A percentile compares a stretch with the other conserved stretches of the same genome.
Conservation (phyloP, 352 stramenopile species). For the Phytophthora capsici region DNA sequence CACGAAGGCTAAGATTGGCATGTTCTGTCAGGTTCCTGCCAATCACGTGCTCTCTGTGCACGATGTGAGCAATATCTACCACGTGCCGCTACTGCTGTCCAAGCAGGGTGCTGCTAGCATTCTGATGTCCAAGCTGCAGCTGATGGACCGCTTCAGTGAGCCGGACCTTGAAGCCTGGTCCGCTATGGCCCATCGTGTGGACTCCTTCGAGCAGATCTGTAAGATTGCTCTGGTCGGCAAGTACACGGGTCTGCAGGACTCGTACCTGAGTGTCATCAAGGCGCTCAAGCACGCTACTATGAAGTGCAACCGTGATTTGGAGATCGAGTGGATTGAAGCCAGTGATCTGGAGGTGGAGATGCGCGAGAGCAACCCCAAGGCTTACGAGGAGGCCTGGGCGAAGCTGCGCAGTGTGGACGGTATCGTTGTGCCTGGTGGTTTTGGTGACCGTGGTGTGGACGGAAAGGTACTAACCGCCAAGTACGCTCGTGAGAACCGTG, state of each 20-base stretch:
- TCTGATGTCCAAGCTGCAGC: constrained; percentile 93
- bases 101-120: constrained; percentile 96
- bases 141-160: constrained; percentile 89
- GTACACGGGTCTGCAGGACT: constrained; percentile 99
- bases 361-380: constrained; percentile 71
- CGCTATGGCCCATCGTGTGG: constrained; percentile 94
- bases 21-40: constrained; percentile 98
- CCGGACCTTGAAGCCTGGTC: constrained; percentile 83
- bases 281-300: constrained; percentile 95
- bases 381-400: constrained; percentile 90
- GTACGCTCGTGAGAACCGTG: constrained; percentile 95
- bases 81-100: constrained; percentile 97
- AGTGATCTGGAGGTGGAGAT: constrained; percentile 92
- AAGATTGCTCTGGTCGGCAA: constrained; percentile 99
- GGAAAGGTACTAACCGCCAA: constrained; percentile 97
- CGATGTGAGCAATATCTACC: constrained; percentile 99
- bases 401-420: constrained; percentile 94
- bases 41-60: constrained; percentile 97
- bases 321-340: constrained; percentile 99
- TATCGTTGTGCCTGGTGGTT: constrained; percentile 98
- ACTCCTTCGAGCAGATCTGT: constrained; percentile 91
- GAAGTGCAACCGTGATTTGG: constrained; percentile 92
- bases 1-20: constrained; percentile 97
- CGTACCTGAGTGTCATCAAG: constrained; percentile 99
- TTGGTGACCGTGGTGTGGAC: constrained; percentile 97